Evolutionary conservation across 257 asterid species (phyloP).

Genomic region (Solanum ossicruentum): DNA sequence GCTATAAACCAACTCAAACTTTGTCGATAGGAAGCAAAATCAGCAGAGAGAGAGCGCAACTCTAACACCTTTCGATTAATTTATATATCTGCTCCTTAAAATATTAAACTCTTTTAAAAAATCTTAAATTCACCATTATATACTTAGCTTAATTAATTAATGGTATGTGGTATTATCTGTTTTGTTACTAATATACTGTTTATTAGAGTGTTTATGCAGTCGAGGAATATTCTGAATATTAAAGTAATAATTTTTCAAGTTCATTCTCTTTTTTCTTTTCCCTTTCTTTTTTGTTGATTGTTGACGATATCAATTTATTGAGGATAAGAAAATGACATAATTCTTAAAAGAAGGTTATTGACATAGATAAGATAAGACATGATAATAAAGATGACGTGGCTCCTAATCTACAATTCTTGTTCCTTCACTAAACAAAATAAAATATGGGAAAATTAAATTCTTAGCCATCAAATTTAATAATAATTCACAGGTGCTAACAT

Average conservation of each 20-base stretch:
- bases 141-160: no score
- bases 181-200: no score
- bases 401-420: not conserved
- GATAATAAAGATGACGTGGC: not conserved
- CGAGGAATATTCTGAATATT: no score
- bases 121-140: no score
- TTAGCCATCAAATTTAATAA: not conserved
- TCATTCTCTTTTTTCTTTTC: not conserved
- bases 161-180: no score
- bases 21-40: no score
- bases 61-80: no score
- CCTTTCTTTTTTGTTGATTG: not conserved
- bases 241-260: not conserved
- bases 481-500: not conserved
- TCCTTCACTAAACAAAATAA: not conserved
- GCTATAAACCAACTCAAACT: no score
- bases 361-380: not conserved
- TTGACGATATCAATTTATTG: not conserved
- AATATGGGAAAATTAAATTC: not conserved
- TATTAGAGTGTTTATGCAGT: no score
- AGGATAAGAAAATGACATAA: not conserved
- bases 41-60: no score
- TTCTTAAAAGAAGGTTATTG: not conserved
- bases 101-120: no score
- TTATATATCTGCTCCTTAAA: no score